phyloP scores from a whole-genome alignment of 2,329 filamentous ascomycete species.

The Neurospora crassa region DNA sequence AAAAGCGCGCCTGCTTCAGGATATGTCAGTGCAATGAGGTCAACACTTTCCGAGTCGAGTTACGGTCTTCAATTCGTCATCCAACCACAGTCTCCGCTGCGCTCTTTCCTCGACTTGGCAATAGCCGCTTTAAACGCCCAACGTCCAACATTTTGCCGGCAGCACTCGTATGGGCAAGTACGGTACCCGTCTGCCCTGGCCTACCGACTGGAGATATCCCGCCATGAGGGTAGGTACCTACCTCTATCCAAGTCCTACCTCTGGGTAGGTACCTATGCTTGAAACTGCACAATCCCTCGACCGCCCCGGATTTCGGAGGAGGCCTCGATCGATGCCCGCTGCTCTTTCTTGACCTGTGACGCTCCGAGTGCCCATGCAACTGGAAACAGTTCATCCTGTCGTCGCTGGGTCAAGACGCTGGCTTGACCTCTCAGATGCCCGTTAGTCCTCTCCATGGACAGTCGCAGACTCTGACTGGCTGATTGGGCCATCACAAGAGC shows the following conservation, averaged over 20 bases:
- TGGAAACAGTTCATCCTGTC: background rate
- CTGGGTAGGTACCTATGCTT: background rate
- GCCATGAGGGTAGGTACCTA: background rate
- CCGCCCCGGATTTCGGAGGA: background rate
- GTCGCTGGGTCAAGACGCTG: background rate
- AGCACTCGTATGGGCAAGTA: background rate
- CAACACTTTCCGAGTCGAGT: background rate
- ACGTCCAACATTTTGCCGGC: background rate
- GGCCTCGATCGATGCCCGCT: background rate
- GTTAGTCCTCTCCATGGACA: background rate
- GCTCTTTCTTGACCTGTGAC: background rate
- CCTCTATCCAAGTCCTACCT: no score
- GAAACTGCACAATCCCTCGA: background rate
- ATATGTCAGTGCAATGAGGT: background rate
- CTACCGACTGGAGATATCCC: background rate
- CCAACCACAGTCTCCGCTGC: background rate
- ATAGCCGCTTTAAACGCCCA: background rate
- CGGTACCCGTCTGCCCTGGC: background rate
- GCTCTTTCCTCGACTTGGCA: background rate
- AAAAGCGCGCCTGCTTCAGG: background rate
- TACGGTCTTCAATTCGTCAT: background rate
- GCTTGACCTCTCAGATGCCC: background rate
- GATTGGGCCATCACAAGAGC: background rate
- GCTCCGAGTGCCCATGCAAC: background rate
- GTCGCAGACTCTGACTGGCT: background rate